Evolutionary conservation across 2,329 filamentous ascomycete species (phyloP).

Genomic region (Sporothrix humicola): DNA sequence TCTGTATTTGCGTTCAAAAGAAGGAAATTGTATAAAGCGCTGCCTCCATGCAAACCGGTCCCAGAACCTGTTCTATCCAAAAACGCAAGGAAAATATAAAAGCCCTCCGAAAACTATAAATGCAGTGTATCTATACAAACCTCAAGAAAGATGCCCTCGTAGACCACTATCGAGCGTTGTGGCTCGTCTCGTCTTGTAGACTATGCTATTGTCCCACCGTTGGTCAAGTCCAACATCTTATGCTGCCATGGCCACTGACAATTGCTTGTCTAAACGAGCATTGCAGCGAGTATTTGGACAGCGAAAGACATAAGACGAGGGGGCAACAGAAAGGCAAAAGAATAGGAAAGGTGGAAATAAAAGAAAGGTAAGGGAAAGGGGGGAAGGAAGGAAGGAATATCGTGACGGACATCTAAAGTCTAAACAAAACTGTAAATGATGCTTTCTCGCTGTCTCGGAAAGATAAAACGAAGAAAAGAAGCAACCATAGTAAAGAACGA

Average conservation of each 20-base stretch:
- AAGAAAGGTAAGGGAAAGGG: neutral
- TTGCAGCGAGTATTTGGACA: neutral
- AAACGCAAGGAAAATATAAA: neutral
- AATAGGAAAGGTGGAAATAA: neutral
- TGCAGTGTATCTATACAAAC: slow-evolving; percentile 24
- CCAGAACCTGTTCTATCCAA: slow-evolving; percentile 21
- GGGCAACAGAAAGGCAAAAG: neutral
- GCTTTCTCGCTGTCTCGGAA: slow-evolving; percentile 19
- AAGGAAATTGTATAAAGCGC: slow-evolving; percentile 1
- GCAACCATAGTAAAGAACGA: neutral
- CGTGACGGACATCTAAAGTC: slow-evolving; percentile 11
- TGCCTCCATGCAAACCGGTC: slow-evolving; percentile 21
- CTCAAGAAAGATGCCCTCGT: neutral
- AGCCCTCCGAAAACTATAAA: neutral
- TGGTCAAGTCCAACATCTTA: neutral
- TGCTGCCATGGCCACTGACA: too few species aligned
- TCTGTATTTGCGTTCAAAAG: neutral
- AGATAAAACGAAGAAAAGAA: neutral
- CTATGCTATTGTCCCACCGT: neutral
- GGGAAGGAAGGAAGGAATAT: neutral
- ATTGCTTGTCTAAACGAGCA: too few species aligned
- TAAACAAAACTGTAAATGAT: slow-evolving; percentile 1
- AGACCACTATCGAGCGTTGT: neutral
- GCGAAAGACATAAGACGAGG: neutral
- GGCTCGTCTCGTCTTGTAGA: neutral